Percentiles rank a stretch among this genome's conserved stretches.
These are phyloP conservation scores for Myxozyma mucilagina DNA, from an alignment of 805 yeast genomes.

Conservation along the genomic window DNA sequence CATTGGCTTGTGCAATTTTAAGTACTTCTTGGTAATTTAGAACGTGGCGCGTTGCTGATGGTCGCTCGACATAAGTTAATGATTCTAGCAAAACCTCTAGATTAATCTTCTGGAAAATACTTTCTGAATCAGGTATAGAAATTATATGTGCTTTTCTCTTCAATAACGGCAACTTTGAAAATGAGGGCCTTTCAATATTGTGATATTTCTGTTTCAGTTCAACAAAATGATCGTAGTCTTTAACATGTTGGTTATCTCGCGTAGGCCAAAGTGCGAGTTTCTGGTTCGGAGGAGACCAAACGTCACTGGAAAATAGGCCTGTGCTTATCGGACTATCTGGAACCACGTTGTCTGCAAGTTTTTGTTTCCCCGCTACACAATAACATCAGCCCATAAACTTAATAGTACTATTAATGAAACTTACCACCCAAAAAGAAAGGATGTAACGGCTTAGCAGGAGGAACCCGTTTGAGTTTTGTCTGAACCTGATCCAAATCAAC, in stretches of 20 bases:
- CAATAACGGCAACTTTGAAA: background rate
- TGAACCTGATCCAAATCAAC: background rate
- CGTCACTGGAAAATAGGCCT: background rate
- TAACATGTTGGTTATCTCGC: conserved; percentile 9
- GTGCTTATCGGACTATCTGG: too few species aligned
- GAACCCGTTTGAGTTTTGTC: background rate
- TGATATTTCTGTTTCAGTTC: background rate
- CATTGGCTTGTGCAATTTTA: background rate
- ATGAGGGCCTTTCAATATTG: background rate
- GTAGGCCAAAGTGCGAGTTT: conserved; percentile 13
- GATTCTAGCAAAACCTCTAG: background rate
- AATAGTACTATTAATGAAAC: background rate
- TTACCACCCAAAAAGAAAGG: conserved; percentile 7
- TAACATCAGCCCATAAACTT: background rate
- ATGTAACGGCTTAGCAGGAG: background rate
- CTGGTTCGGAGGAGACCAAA: background rate
- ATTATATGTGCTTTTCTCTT: background rate
- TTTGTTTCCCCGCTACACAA: background rate
- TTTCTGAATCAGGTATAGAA: background rate
- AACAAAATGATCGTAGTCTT: background rate
- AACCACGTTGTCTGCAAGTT: too few species aligned
- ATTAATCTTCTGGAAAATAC: background rate
- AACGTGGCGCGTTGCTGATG: conserved; percentile 10
- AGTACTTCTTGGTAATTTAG: background rate
- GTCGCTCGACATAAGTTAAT: too few species aligned